Conservation (phyloP, 371 early-diverging fungal species). For the Mucor plumbeus region DNA sequence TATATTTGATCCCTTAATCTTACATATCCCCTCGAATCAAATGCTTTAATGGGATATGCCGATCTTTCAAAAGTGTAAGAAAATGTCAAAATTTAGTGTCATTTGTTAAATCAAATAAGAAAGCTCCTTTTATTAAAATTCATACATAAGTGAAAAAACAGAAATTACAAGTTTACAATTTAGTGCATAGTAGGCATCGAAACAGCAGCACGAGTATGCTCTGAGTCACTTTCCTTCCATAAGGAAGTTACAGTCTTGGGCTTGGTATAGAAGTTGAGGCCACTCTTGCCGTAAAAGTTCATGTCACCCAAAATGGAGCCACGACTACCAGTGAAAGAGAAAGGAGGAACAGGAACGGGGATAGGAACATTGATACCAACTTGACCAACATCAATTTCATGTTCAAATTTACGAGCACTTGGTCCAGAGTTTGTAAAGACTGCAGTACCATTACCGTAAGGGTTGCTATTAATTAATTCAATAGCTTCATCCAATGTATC, state of each 20-base stretch:
- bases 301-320: slow-evolving; percentile 94
- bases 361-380: slow-evolving; percentile 93
- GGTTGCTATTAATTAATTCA: slow-evolving; percentile 89
- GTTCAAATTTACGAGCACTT: slow-evolving; percentile 87
- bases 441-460: slow-evolving; percentile 96
- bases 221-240: slow-evolving; percentile 90
- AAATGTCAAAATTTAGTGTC: no score
- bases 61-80: no score
- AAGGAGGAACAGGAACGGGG: slow-evolving; percentile 98
- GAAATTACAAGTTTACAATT: neutral
- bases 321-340: slow-evolving; percentile 95
- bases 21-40: no score
- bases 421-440: slow-evolving; percentile 94
- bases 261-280: slow-evolving; percentile 89
- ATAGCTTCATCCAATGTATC: slow-evolving; percentile 94
- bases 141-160: no score
- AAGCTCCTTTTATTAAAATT: no score
- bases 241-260: slow-evolving; percentile 94
- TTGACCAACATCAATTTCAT: slow-evolving; percentile 94
- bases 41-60: no score
- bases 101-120: no score
- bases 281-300: slow-evolving; percentile 92
- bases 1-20: no score
- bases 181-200: slow-evolving; percentile 86
- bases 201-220: slow-evolving; percentile 59